Percentiles rank a stretch among this genome's conserved stretches.
Conservation (phyloP, 108 stramenopile species). For the Conticribra weissflogii region DNA sequence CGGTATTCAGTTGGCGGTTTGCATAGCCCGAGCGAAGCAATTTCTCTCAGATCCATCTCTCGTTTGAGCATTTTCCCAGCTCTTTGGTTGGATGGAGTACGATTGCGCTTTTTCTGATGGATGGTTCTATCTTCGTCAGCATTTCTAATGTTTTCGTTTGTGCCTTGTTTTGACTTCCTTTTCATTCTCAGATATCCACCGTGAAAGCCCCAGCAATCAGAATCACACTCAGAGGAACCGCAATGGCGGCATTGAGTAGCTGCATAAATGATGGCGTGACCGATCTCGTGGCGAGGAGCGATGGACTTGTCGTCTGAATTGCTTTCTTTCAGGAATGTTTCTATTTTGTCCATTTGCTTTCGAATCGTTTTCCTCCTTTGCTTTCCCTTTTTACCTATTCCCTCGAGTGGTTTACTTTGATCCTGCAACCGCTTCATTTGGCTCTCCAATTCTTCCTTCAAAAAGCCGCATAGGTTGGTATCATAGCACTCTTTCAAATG, state of each 20-base stretch:
- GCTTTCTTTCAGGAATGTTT: slow-evolving; percentile 19
- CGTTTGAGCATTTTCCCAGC: slow-evolving; percentile 47
- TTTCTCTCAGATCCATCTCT: slow-evolving; percentile 53
- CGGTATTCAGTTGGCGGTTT: slow-evolving; percentile 46
- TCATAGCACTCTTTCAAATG: slow-evolving; percentile 75
- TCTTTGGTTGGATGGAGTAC: slow-evolving; percentile 44
- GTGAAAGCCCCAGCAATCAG: slow-evolving; percentile 86
- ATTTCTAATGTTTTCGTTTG: not conserved
- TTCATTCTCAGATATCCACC: slow-evolving; percentile 64
- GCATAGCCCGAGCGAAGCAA: slow-evolving; percentile 43
- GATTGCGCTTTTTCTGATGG: slow-evolving; percentile 19
- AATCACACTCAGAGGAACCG: slow-evolving; percentile 59
- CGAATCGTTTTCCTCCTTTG: slow-evolving; percentile 73
- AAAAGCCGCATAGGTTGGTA: slow-evolving; percentile 58
- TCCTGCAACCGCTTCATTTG: slow-evolving; percentile 55
- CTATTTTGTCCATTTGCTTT: slow-evolving; percentile 71
- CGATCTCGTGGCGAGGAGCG: too few species aligned
- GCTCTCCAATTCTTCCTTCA: slow-evolving; percentile 41
- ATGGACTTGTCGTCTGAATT: slow-evolving; percentile 1
- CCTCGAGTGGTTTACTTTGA: slow-evolving; percentile 45
- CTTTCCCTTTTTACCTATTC: slow-evolving; percentile 68
- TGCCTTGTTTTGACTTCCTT: slow-evolving; percentile 3
- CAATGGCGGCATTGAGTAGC: slow-evolving; percentile 71
- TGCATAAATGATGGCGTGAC: too few species aligned
- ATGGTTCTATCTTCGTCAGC: not conserved